phyloP scores from a whole-genome alignment of 2,329 filamentous ascomycete species.

The Ceratocystis harringtonii region DNA sequence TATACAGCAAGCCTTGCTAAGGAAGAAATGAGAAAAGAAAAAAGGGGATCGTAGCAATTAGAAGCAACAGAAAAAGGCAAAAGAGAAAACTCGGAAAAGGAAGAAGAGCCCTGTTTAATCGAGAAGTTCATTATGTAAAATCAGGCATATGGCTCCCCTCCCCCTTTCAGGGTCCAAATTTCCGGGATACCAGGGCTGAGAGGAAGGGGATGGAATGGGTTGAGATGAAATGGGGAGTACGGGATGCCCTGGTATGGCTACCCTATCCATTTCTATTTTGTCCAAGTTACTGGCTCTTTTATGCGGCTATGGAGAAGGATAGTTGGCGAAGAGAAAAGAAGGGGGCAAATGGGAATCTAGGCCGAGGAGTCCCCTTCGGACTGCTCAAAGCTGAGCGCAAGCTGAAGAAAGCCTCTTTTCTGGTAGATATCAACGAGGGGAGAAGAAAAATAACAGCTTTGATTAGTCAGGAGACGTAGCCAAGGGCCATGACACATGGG shows the following conservation, averaged over 20 bases:
- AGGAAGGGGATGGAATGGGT: not conserved
- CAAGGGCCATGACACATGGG: not conserved
- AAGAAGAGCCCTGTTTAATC: not conserved
- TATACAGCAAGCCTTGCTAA: not conserved
- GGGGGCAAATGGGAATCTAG: not conserved
- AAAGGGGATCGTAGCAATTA: not conserved
- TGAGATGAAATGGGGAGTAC: not conserved
- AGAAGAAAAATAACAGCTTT: not conserved
- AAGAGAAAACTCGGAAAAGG: not conserved
- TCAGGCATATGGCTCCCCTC: not conserved
- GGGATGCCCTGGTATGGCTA: not conserved
- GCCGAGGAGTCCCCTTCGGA: not conserved
- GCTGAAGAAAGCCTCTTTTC: not conserved
- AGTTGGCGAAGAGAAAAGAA: not conserved
- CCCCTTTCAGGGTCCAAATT: conserved; percentile 2
- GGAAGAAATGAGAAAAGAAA: not conserved
- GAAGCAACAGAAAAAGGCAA: not conserved
- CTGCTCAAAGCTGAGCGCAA: not conserved
- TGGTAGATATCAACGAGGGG: not conserved
- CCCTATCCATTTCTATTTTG: not conserved
- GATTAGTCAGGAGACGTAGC: not conserved
- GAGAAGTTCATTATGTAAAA: conserved; percentile 2
- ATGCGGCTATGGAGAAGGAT: not conserved
- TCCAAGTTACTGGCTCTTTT: not conserved
- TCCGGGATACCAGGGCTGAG: conserved; percentile 2